Evolutionary conservation across 805 yeast species (phyloP).

Genomic region (Starmerella bombicola): DNA sequence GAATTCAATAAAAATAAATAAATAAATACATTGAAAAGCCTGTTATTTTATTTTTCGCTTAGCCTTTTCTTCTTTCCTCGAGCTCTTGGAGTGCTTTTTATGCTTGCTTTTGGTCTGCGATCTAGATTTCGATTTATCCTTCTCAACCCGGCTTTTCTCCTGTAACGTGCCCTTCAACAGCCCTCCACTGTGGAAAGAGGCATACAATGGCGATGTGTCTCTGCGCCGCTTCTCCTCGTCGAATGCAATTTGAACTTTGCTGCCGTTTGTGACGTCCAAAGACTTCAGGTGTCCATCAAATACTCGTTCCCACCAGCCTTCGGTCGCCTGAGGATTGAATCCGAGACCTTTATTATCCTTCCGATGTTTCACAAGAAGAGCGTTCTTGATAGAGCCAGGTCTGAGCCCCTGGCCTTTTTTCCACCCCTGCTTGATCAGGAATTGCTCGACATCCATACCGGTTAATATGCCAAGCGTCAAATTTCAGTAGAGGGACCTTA

Average conservation of each 20-base stretch:
- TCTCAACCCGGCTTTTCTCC: too few relatives aligned
- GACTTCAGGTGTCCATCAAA: conserved; percentile 87
- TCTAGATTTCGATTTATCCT: too few relatives aligned
- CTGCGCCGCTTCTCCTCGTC: conserved; percentile 31
- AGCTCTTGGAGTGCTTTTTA: too few relatives aligned
- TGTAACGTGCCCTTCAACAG: conserved; percentile 58
- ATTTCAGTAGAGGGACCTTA: background rate
- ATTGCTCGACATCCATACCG: conserved; percentile 63
- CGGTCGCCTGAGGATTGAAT: conserved; percentile 56
- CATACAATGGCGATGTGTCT: conserved; percentile 56
- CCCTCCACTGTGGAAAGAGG: conserved; percentile 80
- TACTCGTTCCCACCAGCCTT: conserved; percentile 93
- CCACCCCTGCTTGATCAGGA: conserved; percentile 80
- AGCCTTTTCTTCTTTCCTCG: too few relatives aligned
- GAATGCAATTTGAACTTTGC: conserved; percentile 41
- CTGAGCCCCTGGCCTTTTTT: conserved; percentile 75
- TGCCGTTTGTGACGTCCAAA: conserved; percentile 41
- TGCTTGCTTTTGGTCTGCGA: too few relatives aligned
- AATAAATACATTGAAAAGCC: too few relatives aligned
- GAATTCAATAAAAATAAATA: background rate
- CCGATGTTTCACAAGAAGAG: conserved; percentile 81
- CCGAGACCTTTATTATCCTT: conserved; percentile 87
- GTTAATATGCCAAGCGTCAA: too few relatives aligned
- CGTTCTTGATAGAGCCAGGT: conserved; percentile 68
- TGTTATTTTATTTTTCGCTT: too few relatives aligned